Evolutionary conservation across 1,284 basidiomycete genomes (phyloP).

Genomic region (Austropuccinia psidii): DNA sequence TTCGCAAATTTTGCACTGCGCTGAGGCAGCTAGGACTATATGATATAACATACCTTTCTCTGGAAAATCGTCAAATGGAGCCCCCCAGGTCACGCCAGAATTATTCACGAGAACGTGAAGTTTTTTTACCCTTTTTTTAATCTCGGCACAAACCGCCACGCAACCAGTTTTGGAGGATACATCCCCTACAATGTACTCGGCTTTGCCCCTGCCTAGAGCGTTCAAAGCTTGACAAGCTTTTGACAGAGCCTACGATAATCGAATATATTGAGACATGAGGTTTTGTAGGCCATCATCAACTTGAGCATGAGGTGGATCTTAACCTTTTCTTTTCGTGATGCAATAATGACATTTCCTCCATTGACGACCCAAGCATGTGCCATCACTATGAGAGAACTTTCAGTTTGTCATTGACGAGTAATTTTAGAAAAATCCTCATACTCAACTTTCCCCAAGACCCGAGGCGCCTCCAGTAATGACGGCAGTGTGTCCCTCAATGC

Average conservation of each 20-base stretch:
- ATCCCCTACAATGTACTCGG: slow-evolving; percentile 29
- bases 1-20: no score
- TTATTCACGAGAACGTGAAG: slow-evolving; percentile 37
- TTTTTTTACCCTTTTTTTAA: slow-evolving; percentile 33
- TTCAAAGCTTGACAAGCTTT: slow-evolving; percentile 32
- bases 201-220: slow-evolving; percentile 19
- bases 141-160: slow-evolving; percentile 25
- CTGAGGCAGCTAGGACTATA: no score
- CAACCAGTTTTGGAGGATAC: slow-evolving; percentile 36
- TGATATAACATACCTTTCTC: slow-evolving; percentile 23
- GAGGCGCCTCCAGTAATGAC: slow-evolving; percentile 37
- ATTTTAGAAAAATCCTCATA: background rate
- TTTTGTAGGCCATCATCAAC: background rate
- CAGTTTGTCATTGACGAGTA: background rate
- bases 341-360: slow-evolving; percentile 34
- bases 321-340: slow-evolving; percentile 37
- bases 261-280: background rate
- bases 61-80: slow-evolving; percentile 34
- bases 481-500: slow-evolving; percentile 17
- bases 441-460: slow-evolving; percentile 37
- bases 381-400: slow-evolving; percentile 27
- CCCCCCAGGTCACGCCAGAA: slow-evolving; percentile 38
- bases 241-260: slow-evolving; percentile 3
- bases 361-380: slow-evolving; percentile 34
- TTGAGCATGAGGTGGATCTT: background rate